A percentile compares a stretch with the other conserved stretches of the same genome.
phyloP scores from a whole-genome alignment of 1,284 basidiomycete species.

The Peniophora sp. region DNA sequence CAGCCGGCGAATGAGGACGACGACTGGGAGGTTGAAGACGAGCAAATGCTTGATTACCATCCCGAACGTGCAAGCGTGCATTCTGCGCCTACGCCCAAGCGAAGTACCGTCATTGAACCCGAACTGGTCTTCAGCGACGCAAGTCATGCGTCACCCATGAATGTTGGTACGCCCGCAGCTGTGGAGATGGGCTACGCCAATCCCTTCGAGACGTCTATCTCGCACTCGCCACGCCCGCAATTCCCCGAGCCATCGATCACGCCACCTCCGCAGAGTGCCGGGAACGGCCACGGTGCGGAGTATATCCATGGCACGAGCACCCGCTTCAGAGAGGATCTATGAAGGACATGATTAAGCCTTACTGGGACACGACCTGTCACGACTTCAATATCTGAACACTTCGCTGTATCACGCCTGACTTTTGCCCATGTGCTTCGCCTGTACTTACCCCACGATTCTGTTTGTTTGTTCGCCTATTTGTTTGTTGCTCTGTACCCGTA shows the following conservation, averaged over 20 bases:
- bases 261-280: background rate
- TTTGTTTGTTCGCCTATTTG: background rate
- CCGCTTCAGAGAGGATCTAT: conserved; percentile 8
- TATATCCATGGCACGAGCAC: conserved; percentile 10
- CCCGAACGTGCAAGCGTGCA: conserved; percentile 1
- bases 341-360: background rate
- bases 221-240: too few relatives aligned
- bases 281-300: conserved; percentile 4
- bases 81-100: background rate
- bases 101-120: background rate
- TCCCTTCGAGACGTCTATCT: background rate
- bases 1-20: conserved; percentile 7
- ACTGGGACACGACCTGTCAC: background rate
- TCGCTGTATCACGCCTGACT: background rate
- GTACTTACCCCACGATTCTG: background rate
- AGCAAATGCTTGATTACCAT: conserved; percentile 1
- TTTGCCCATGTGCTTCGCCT: background rate
- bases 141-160: background rate
- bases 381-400: background rate
- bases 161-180: background rate
- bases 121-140: background rate
- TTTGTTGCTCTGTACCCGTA: background rate
- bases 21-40: conserved; percentile 13
- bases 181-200: background rate
- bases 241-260: too few relatives aligned